phyloP scores from a whole-genome alignment of 2,329 filamentous ascomycete species.

The Aspergillus sp. region DNA sequence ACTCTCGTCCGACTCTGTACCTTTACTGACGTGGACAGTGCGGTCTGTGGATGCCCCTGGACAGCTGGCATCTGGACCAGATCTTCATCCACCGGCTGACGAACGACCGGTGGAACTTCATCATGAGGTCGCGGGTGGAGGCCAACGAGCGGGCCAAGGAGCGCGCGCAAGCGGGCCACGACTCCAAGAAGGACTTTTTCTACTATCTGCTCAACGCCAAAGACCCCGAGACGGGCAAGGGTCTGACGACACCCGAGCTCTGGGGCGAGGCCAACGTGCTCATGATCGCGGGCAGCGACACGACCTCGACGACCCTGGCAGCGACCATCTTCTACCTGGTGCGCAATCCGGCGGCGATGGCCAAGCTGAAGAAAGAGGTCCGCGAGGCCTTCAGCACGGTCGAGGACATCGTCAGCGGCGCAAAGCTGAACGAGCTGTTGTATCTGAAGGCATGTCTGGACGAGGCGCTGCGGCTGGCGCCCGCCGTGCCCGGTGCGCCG shows the following conservation, averaged over 20 bases:
- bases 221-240: slow-evolving; percentile 67
- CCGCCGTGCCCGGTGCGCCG: slow-evolving; percentile 37
- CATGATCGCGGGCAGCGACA: slow-evolving; percentile 71
- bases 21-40: slow-evolving; percentile 48
- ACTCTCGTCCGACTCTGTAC: not conserved
- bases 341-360: slow-evolving; percentile 29
- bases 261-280: slow-evolving; percentile 70
- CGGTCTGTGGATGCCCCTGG: slow-evolving; percentile 68
- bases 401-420: slow-evolving; percentile 37
- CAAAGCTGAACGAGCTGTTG: slow-evolving; percentile 32
- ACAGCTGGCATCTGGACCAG: slow-evolving; percentile 65
- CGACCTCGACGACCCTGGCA: slow-evolving; percentile 62
- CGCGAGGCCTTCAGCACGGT: slow-evolving; percentile 32
- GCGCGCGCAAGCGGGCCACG: slow-evolving; percentile 57
- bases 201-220: slow-evolving; percentile 70
- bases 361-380: slow-evolving; percentile 34
- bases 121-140: slow-evolving; percentile 67
- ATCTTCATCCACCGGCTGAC: slow-evolving; percentile 66
- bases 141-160: slow-evolving; percentile 63
- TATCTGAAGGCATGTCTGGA: slow-evolving; percentile 43
- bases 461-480: slow-evolving; percentile 40
- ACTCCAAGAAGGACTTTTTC: slow-evolving; percentile 71
- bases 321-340: slow-evolving; percentile 41
- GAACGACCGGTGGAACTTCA: slow-evolving; percentile 65
- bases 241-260: slow-evolving; percentile 64